phyloP scores from a whole-genome alignment of 768 basidiomycete genomes.

The Russula emetica region DNA sequence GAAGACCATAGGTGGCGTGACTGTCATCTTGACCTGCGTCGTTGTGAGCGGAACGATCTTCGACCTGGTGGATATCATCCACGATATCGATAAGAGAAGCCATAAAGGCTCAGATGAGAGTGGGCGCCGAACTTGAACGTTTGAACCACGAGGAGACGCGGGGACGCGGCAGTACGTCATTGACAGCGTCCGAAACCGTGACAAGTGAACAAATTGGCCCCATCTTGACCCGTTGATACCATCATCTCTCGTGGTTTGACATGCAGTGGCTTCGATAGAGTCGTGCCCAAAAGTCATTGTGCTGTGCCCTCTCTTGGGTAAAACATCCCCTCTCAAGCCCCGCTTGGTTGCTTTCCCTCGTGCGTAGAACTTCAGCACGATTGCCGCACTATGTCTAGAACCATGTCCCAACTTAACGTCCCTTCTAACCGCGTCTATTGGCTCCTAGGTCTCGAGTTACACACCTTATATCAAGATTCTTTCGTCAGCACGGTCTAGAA shows the following conservation, averaged over 20 bases:
- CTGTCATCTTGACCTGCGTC: background rate
- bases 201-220: too few relatives aligned
- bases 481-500: background rate
- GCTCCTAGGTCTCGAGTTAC: background rate
- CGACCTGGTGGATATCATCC: background rate
- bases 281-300: too few relatives aligned
- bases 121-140: background rate
- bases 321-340: background rate
- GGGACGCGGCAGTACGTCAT: too few relatives aligned
- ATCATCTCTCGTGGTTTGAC: too few relatives aligned
- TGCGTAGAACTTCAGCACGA: background rate
- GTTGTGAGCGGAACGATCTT: background rate
- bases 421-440: background rate
- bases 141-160: too few relatives aligned
- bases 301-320: too few relatives aligned
- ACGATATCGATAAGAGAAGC: background rate
- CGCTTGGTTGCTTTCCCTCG: background rate
- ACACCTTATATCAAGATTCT: background rate
- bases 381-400: background rate
- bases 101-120: background rate
- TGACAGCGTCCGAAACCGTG: too few relatives aligned
- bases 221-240: too few relatives aligned
- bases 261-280: too few relatives aligned
- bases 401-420: background rate
- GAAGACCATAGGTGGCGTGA: background rate